These are phyloP conservation scores for Jimgerdemannia flammicorona DNA, from an alignment of 192 early-diverging fungal species.

Conservation along the genomic window DNA sequence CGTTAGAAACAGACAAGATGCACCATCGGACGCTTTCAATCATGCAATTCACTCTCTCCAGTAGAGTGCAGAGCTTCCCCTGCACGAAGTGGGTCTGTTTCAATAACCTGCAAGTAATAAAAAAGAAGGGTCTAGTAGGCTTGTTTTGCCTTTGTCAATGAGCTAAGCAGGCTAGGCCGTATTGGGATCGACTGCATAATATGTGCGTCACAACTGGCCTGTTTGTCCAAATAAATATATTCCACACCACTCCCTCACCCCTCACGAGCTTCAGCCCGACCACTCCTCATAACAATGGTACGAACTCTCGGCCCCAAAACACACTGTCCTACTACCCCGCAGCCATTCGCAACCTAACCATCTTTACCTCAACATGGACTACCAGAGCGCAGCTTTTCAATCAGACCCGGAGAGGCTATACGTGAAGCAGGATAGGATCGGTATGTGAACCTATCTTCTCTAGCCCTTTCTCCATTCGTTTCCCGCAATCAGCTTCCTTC, in stretches of 20 bases:
- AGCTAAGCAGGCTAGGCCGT: too few relatives aligned
- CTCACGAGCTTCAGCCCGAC: not conserved
- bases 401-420: conserved; percentile 64
- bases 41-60: too few relatives aligned
- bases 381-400: not conserved
- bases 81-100: too few relatives aligned
- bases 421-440: conserved; percentile 64
- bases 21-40: too few relatives aligned
- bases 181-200: too few relatives aligned
- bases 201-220: not conserved
- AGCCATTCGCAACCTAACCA: not conserved
- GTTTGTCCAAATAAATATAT: not conserved
- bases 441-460: conserved; percentile 25
- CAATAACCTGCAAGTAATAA: too few relatives aligned
- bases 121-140: too few relatives aligned
- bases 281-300: not conserved
- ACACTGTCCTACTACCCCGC: not conserved
- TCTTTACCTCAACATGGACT: not conserved
- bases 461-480: too few relatives aligned
- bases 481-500: too few relatives aligned
- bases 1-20: too few relatives aligned
- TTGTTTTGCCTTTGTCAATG: too few relatives aligned
- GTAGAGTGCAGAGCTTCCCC: too few relatives aligned
- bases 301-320: not conserved
- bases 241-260: not conserved